Evolutionary conservation across 768 basidiomycete genomes (phyloP).

Genomic region (Sporobolomyces pararoseus): DNA sequence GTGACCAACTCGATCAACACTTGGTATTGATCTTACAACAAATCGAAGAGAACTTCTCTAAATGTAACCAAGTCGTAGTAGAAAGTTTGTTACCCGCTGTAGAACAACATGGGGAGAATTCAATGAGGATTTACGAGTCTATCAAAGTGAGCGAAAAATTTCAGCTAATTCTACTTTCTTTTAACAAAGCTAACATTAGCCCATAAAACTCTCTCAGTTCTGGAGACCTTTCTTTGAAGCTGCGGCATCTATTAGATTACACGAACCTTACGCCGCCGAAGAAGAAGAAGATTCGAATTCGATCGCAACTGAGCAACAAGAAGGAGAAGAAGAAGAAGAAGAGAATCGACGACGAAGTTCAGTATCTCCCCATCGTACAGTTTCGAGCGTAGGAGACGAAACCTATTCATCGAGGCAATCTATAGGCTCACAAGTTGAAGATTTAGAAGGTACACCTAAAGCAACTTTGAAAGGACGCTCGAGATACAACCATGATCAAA

Average conservation of each 20-base stretch:
- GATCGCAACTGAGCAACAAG: conserved; percentile 58
- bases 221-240: conserved; percentile 96
- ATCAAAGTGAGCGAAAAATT: conserved; percentile 63
- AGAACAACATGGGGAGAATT: conserved; percentile 80
- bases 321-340: too few species aligned
- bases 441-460: conserved; percentile 19
- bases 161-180: background rate
- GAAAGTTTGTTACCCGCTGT: conserved; percentile 78
- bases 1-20: conserved; percentile 88
- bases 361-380: conserved; percentile 18
- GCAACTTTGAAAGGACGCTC: background rate
- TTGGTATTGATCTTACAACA: conserved; percentile 90
- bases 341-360: conserved; percentile 50
- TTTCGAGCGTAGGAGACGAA: conserved; percentile 24
- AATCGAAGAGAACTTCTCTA: conserved; percentile 88
- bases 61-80: conserved; percentile 77
- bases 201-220: conserved; percentile 58
- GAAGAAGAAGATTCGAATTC: conserved; percentile 60
- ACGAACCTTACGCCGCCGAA: conserved; percentile 47
- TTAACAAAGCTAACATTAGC: background rate
- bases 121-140: conserved; percentile 81
- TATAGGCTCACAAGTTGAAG: background rate
- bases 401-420: conserved; percentile 18
- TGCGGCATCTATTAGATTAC: conserved; percentile 80
- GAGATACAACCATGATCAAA: too few species aligned